Conservation (phyloP, 148 eudicot genomes). For the Fagopyrum homotropicum region DNA sequence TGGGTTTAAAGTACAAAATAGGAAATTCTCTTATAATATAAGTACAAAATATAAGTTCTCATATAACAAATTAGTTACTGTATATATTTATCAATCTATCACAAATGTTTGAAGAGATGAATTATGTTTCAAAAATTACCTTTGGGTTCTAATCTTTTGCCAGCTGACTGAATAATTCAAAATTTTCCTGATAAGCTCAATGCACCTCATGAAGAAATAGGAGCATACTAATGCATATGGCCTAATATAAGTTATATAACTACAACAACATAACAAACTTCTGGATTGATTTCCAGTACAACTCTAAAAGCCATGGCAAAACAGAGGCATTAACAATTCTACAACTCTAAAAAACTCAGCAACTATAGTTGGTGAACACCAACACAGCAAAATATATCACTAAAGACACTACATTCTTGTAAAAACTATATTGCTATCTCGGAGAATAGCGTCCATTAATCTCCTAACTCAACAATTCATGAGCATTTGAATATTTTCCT, state of each 20-base stretch:
- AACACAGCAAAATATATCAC: too few relatives aligned
- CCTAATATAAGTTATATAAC: background rate
- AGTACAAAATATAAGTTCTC: background rate
- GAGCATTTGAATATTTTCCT: background rate
- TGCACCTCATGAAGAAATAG: conserved; percentile 39
- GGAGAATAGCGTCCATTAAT: background rate
- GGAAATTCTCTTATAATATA: background rate
- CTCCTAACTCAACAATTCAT: background rate
- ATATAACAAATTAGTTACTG: background rate
- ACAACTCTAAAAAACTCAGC: background rate
- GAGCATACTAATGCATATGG: background rate
- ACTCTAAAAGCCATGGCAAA: too few relatives aligned
- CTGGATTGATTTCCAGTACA: conserved; percentile 75
- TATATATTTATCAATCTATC: too few relatives aligned
- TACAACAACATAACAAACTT: background rate
- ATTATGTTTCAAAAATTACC: conserved; percentile 26
- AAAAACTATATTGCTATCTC: too few relatives aligned
- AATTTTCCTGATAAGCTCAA: conserved; percentile 72
- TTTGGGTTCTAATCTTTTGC: conserved; percentile 79
- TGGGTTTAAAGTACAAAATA: background rate
- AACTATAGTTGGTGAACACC: too few relatives aligned
- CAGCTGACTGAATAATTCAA: conserved; percentile 51
- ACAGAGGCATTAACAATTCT: background rate
- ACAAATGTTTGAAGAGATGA: background rate
- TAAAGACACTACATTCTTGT: background rate